Conservation (phyloP, 495 filamentous ascomycete genomes). For the Penicillium argentinense region DNA sequence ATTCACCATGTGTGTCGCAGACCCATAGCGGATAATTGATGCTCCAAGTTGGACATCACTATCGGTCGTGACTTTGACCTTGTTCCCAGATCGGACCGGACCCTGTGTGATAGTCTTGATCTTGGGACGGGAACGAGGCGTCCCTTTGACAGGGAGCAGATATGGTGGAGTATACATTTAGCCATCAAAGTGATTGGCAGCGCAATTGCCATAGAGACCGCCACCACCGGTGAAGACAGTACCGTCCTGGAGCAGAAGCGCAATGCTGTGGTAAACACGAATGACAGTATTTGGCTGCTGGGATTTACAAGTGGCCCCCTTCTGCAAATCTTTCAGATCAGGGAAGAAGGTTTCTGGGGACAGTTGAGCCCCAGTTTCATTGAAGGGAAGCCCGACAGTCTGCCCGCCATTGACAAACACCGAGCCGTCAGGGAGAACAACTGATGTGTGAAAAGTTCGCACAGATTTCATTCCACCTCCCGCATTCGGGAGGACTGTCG, state of each 20-base stretch:
- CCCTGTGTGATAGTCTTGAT: slow-evolving; percentile 26
- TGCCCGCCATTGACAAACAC: slow-evolving; percentile 47
- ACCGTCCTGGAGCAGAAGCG: slow-evolving; percentile 50
- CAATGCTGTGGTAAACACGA: slow-evolving; percentile 49
- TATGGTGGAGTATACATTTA: slow-evolving; percentile 51
- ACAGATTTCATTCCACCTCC: slow-evolving; percentile 35
- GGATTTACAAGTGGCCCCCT: slow-evolving; percentile 35
- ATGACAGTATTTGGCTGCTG: slow-evolving; percentile 35
- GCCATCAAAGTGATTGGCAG: slow-evolving; percentile 50
- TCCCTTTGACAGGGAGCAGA: slow-evolving; percentile 42
- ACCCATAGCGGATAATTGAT: slow-evolving; percentile 40
- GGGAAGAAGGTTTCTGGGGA: slow-evolving; percentile 47
- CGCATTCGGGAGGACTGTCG: slow-evolving; percentile 23
- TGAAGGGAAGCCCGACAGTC: slow-evolving; percentile 36
- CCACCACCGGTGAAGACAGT: slow-evolving; percentile 51
- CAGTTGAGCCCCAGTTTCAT: slow-evolving; percentile 34
- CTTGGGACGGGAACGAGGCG: slow-evolving; percentile 33
- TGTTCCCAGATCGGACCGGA: slow-evolving; percentile 26
- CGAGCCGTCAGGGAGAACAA: slow-evolving; percentile 49
- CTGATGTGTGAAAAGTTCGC: slow-evolving; percentile 43
- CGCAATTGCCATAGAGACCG: slow-evolving; percentile 46
- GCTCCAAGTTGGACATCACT: slow-evolving; percentile 12
- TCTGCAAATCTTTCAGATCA: too few species aligned
- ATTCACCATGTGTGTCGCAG: slow-evolving; percentile 49
- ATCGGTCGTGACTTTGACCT: slow-evolving; percentile 38